phyloP scores from a whole-genome alignment of 805 yeast genomes.

The Millerozyma miso region DNA sequence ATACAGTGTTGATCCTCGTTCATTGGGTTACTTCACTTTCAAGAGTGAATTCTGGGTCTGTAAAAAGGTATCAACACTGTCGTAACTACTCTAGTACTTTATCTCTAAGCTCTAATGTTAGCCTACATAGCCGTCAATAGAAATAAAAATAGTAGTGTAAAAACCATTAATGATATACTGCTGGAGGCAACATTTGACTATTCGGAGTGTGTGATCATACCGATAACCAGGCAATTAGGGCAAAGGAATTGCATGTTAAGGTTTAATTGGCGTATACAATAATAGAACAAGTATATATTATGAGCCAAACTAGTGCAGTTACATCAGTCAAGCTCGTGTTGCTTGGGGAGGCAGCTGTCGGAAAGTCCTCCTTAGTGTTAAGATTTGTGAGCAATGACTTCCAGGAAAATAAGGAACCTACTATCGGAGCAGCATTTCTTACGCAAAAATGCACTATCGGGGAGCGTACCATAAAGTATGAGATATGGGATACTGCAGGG shows the following conservation, averaged over 20 bases:
- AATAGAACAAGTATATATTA: slow-evolving; percentile 2
- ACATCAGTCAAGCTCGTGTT: slow-evolving; percentile 85
- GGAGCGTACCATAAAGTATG: slow-evolving; percentile 82
- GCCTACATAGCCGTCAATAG: no score
- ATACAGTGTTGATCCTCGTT: slow-evolving; percentile 48
- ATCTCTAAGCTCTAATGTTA: no score
- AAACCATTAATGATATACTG: background rate
- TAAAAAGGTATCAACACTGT: slow-evolving; percentile 16
- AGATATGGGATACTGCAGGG: slow-evolving; percentile 97
- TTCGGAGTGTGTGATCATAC: background rate
- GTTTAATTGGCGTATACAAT: no score
- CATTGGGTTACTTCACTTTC: slow-evolving; percentile 54
- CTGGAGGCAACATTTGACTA: background rate
- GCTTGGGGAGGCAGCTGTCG: slow-evolving; percentile 97
- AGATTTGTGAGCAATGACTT: slow-evolving; percentile 93
- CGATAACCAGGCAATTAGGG: background rate
- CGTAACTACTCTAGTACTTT: no score
- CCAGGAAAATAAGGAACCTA: slow-evolving; percentile 96
- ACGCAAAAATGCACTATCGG: slow-evolving; percentile 91
- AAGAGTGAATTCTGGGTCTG: slow-evolving; percentile 71
- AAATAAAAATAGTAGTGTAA: background rate
- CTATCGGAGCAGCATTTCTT: slow-evolving; percentile 95
- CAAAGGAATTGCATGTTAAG: background rate
- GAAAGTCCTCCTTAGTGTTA: slow-evolving; percentile 87
- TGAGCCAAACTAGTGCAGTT: slow-evolving; percentile 37